Evolutionary conservation across 148 eudicot species (phyloP).

Genomic region (Amaranthus palmeri): DNA sequence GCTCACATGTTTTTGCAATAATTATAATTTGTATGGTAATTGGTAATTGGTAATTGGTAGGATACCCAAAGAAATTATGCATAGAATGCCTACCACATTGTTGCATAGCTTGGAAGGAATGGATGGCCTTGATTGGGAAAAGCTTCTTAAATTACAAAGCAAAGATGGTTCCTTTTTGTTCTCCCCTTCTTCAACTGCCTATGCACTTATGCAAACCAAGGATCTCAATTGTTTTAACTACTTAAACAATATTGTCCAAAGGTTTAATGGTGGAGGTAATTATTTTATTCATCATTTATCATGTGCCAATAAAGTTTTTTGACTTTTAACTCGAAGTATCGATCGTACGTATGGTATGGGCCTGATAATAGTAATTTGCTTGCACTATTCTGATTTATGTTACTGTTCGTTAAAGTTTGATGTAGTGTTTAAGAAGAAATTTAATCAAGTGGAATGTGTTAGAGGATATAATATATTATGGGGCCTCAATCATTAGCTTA

Average conservation of each 20-base stretch:
- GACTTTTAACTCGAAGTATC: background rate
- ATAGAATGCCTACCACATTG: slow-evolving; percentile 72
- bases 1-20: slow-evolving; percentile 18
- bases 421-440: no score
- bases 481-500: no score
- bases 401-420: no score
- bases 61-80: slow-evolving; percentile 80
- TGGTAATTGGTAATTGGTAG: no score
- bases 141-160: slow-evolving; percentile 60
- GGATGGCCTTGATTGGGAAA: slow-evolving; percentile 66
- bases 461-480: no score
- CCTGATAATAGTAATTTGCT: no score
- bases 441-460: no score
- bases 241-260: slow-evolving; percentile 45
- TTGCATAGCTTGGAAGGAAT: slow-evolving; percentile 88
- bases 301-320: background rate
- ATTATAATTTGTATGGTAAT: slow-evolving; percentile 11
- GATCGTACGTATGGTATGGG: no score
- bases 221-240: slow-evolving; percentile 60
- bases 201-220: slow-evolving; percentile 79
- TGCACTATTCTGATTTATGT: no score
- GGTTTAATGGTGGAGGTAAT: slow-evolving; percentile 89
- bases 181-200: slow-evolving; percentile 95
- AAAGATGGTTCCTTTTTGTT: slow-evolving; percentile 85
- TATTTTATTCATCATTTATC: background rate